A percentile compares a stretch with the other conserved stretches of the same genome.
Evolutionary conservation across 495 filamentous ascomycete species (phyloP).

Genomic region (Aspergillus mulundensis): DNA sequence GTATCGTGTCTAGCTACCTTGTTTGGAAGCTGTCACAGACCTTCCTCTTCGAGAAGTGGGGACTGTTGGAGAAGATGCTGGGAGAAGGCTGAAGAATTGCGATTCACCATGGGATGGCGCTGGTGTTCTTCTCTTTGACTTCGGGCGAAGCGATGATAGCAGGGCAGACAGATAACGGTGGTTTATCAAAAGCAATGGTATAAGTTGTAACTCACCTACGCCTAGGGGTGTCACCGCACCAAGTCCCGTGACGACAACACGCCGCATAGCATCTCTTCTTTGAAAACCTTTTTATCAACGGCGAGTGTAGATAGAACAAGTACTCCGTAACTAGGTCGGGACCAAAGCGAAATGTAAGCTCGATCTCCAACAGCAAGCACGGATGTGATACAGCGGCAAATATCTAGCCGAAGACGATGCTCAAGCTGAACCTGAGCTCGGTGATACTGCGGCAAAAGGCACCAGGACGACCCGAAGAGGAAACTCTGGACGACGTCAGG

Average conservation of each 20-base stretch:
- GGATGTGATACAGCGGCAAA: not conserved
- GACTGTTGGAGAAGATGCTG: conserved; percentile 8
- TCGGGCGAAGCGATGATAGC: not conserved
- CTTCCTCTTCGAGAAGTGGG: conserved; percentile 26
- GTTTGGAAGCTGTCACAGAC: conserved; percentile 15
- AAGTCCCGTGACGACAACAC: conserved; percentile 92
- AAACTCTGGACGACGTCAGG: conserved; percentile 43
- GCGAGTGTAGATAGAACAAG: not conserved
- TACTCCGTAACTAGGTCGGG: not conserved
- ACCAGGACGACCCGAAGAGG: conserved; percentile 34
- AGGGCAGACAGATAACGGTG: not conserved
- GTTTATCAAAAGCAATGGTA: not conserved
- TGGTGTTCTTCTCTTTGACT: not conserved
- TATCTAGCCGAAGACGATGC: not conserved
- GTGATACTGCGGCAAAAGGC: not conserved
- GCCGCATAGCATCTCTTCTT: conserved; percentile 63
- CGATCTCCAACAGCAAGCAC: not conserved
- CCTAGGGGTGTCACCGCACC: conserved; percentile 90
- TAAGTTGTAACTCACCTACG: conserved; percentile 52
- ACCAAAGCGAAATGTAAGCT: not conserved
- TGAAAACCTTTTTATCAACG: not conserved
- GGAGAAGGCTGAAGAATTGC: conserved; percentile 8
- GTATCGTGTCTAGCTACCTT: conserved; percentile 19
- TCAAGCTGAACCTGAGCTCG: not conserved
- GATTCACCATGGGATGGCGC: not conserved